Conservation (phyloP, 345 rosid species). For the Gossypium mustelinum region DNA sequence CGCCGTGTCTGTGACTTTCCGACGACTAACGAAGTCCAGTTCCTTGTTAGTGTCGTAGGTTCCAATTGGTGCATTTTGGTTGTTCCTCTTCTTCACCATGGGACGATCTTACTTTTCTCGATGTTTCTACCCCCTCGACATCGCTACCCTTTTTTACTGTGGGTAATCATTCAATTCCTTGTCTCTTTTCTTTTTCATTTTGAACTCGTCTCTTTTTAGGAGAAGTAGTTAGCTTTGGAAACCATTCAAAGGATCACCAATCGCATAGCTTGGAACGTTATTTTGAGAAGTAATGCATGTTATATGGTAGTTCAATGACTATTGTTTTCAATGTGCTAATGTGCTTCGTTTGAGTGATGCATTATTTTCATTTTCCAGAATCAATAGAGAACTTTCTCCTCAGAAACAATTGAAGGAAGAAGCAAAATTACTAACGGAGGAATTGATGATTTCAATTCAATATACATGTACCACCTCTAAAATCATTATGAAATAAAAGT, state of each 20-base stretch:
- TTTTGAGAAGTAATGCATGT: constrained; percentile 56
- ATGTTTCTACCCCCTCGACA: no score
- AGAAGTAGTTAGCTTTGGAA: constrained; percentile 94
- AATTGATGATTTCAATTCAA: constrained; percentile 67
- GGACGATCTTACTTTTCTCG: no score
- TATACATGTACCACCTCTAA: constrained; percentile 29
- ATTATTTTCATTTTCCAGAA: constrained; percentile 33
- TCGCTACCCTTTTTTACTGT: no score
- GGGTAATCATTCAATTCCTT: no score
- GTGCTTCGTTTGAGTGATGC: constrained; percentile 3
- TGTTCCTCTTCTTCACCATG: no score
- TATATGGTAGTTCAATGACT: not conserved
- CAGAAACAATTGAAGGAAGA: constrained; percentile 67
- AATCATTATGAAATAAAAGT: no score
- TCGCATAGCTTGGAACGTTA: constrained; percentile 90
- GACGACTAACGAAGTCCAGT: no score
- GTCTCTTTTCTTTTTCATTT: no score
- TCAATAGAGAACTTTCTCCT: constrained; percentile 60
- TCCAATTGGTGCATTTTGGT: no score
- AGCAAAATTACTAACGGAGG: constrained; percentile 50
- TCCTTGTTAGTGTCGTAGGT: no score
- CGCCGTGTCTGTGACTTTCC: no score
- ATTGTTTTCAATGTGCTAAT: constrained; percentile 10
- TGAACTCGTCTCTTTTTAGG: constrained; percentile 36
- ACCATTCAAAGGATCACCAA: constrained; percentile 85